phyloP scores from a whole-genome alignment of 768 basidiomycete species.

The Daedalea quercina region DNA sequence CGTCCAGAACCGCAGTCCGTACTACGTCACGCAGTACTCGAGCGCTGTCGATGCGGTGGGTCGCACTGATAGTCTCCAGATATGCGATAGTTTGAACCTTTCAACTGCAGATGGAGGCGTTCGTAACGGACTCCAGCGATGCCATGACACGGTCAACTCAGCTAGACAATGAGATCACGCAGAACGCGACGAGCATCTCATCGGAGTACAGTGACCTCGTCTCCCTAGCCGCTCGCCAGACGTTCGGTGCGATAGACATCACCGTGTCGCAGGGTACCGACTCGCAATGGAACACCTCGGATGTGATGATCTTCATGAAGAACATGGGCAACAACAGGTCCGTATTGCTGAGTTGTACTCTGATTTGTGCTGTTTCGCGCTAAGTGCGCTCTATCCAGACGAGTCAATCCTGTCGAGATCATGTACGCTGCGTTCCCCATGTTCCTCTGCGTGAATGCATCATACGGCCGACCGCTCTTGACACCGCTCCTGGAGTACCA shows the following conservation, averaged over 20 bases:
- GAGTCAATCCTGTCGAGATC: constrained; percentile 27
- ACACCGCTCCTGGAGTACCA: constrained; percentile 23
- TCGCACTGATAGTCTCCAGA: not conserved
- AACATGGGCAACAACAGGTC: constrained; percentile 2
- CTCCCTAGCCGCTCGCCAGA: constrained; percentile 21
- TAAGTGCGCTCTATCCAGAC: no score
- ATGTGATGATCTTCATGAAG: constrained; percentile 17
- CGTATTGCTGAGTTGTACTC: not conserved
- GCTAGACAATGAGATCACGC: constrained; percentile 18
- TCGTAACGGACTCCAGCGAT: constrained; percentile 15
- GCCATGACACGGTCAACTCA: constrained; percentile 12
- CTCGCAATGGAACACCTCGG: constrained; percentile 15
- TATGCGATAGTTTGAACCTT: not conserved
- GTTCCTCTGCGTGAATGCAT: constrained; percentile 25
- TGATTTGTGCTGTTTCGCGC: no score
- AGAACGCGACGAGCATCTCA: constrained; percentile 16
- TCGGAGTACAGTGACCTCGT: constrained; percentile 19
- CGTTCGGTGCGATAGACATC: constrained; percentile 21
- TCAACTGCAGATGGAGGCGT: constrained; percentile 12
- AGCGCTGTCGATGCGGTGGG: constrained; percentile 7
- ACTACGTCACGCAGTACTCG: constrained; percentile 8
- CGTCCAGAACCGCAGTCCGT: constrained; percentile 12
- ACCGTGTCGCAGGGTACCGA: constrained; percentile 15
- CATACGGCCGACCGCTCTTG: constrained; percentile 20
- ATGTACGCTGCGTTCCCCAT: constrained; percentile 25